Percentiles rank a stretch among this genome's conserved stretches.
Evolutionary conservation across 2,329 filamentous ascomycete genomes (phyloP).

Genomic region (Colletotrichum nymphaeae): DNA sequence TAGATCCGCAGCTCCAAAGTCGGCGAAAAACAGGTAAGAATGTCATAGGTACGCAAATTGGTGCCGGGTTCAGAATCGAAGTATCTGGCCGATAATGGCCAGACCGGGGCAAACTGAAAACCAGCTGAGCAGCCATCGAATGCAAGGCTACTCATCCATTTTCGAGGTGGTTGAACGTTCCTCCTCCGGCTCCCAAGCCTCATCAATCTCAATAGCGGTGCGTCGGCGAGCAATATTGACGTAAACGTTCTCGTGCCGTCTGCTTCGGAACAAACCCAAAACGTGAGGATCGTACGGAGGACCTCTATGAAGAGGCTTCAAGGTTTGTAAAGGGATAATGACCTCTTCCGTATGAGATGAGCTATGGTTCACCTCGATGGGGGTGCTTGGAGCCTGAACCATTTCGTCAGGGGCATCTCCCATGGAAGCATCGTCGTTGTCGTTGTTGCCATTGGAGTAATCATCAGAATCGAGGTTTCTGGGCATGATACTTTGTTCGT

Average conservation of each 20-base stretch:
- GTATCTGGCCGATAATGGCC: not conserved
- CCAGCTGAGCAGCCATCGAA: not conserved
- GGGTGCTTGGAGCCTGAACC: not conserved
- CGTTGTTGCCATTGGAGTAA: not conserved
- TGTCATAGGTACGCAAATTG: not conserved
- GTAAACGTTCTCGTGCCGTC: conserved; percentile 36
- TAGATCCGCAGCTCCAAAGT: not conserved
- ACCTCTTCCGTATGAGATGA: not conserved
- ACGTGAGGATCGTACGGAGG: conserved; percentile 37
- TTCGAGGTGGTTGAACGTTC: not conserved
- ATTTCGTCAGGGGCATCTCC: not conserved
- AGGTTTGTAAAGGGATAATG: conserved; percentile 17
- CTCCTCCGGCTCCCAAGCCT: conserved; percentile 32
- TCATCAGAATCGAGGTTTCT: not conserved
- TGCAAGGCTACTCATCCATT: not conserved
- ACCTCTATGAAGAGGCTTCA: conserved; percentile 36
- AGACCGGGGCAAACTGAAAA: not conserved
- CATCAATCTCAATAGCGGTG: conserved; percentile 44
- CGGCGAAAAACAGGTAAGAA: not conserved
- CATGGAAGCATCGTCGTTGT: not conserved
- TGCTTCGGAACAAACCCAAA: conserved; percentile 37
- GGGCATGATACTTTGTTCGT: no score
- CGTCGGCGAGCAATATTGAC: conserved; percentile 36
- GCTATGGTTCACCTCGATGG: not conserved
- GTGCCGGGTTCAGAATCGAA: not conserved